Evolutionary conservation across 768 basidiomycete species (phyloP).

Genomic region (Naganishia vishniacii): DNA sequence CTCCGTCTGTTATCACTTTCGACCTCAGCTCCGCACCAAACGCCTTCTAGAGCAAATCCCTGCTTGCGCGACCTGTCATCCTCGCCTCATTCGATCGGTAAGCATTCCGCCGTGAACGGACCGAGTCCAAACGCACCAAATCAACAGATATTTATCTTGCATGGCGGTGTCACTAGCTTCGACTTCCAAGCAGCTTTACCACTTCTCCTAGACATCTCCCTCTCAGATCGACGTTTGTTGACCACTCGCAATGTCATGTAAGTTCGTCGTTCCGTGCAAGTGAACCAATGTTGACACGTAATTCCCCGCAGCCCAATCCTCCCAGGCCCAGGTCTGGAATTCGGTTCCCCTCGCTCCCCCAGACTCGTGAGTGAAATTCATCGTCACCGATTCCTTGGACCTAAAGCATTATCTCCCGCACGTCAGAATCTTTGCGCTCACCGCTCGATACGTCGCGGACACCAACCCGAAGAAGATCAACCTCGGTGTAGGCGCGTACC

Average conservation of each 20-base stretch:
- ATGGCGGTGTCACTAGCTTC: not conserved
- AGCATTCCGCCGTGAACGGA: constrained; percentile 19
- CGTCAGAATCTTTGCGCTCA: constrained; percentile 52
- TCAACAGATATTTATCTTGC: constrained; percentile 2
- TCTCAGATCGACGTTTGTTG: not conserved
- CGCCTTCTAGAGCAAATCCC: not conserved
- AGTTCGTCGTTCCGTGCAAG: too few species aligned
- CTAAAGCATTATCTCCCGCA: not conserved
- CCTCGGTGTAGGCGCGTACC: constrained; percentile 90
- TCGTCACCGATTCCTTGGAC: not conserved
- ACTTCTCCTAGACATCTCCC: not conserved
- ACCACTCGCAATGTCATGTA: not conserved
- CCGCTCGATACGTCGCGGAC: constrained; percentile 92
- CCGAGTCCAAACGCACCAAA: not conserved
- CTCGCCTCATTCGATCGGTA: constrained; percentile 6
- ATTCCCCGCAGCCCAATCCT: constrained; percentile 3
- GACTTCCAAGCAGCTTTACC: not conserved
- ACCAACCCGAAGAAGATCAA: constrained; percentile 84
- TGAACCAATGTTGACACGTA: not conserved
- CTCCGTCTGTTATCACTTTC: not conserved
- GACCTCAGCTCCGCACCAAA: not conserved
- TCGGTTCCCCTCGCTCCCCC: constrained; percentile 33
- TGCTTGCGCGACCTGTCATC: not conserved
- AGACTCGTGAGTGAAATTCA: constrained; percentile 28
- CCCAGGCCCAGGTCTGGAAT: constrained; percentile 23